Base-by-base conservation (phyloP, 257 asterid genomes). In the Hygrophila difformis region DNA sequence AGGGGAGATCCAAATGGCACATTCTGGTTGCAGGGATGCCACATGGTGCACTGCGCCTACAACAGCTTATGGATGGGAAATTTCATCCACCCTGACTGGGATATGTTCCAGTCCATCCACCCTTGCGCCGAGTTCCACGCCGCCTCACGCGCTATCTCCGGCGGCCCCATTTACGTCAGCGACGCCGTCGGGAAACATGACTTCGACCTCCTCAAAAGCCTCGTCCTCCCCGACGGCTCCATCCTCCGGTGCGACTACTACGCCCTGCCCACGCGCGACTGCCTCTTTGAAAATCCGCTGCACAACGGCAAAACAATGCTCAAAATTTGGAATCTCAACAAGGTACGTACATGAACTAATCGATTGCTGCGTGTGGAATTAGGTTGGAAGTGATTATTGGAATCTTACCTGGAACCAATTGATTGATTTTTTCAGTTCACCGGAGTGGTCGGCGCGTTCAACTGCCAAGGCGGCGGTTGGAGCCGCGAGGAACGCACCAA, bases 11-110 rank as follows among this genome's bases (percentile, higher is more conserved):
- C 87, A 19, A 78, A 73, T 13, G 94, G 88, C 46, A 76, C 84
- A 3, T 82, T 78, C 23, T 82, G 94, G 91, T 55, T 82, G 17
- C 94, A 82, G 55, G 89, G 94, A 0, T 78, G 91, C 36, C 94
- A 82, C 77, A 78, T 82, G 94, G 94, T 82, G 47, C 94, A 82
- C 40, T 82, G 94, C 36, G 86, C 91, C 7, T 82, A 76, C 73
- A 82, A 82, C 49, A 82, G 94, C 14, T 28, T 82, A 11, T 82
- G 94, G 94, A 78, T 78, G 89, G 94, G 81, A 13, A 78, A 82
- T 12, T 82, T 82, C 45, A 82, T 82, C 13, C 94, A 78, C 38
- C 94, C 94, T 0, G 94, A 82, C 17, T 82, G 94, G 94, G 94
- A 82, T 62, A 82, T 82, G 94, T 82, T 82, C 68, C 94, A 82